phyloP scores from a whole-genome alignment of 257 asterid species.

The Fraxinus cuspidata region DNA sequence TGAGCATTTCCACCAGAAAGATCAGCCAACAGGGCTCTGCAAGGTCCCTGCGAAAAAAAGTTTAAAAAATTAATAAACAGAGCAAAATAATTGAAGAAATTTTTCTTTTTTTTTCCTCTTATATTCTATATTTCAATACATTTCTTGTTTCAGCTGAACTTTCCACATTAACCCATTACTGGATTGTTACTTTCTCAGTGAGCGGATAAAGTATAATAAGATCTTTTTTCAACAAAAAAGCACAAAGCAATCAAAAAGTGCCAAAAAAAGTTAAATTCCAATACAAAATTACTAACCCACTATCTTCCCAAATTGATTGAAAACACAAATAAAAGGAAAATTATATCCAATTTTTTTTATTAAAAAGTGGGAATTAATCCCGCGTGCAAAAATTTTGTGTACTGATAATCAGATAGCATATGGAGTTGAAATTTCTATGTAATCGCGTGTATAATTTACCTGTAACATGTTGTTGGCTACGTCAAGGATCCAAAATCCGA shows the following conservation, averaged over 20 bases:
- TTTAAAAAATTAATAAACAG: neutral
- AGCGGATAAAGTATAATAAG: neutral
- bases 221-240: neutral
- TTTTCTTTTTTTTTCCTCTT: neutral
- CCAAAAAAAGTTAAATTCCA: neutral
- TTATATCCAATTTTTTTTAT: neutral
- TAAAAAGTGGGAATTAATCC: neutral
- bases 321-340: neutral
- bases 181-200: neutral
- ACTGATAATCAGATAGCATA: neutral
- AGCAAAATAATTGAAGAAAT: neutral
- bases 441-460: slow-evolving; percentile 33
- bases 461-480: slow-evolving; percentile 88
- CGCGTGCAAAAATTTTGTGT: neutral
- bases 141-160: neutral
- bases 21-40: slow-evolving; percentile 87
- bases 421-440: neutral
- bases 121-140: neutral
- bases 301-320: neutral
- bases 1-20: slow-evolving; percentile 59
- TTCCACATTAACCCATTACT: neutral
- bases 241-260: neutral
- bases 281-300: neutral
- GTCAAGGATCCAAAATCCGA: slow-evolving; percentile 91
- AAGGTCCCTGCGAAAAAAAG: slow-evolving; percentile 70